These are phyloP conservation scores for Diaporthe velutina DNA, from an alignment of 2,329 filamentous ascomycete genomes.

Conservation along the genomic window DNA sequence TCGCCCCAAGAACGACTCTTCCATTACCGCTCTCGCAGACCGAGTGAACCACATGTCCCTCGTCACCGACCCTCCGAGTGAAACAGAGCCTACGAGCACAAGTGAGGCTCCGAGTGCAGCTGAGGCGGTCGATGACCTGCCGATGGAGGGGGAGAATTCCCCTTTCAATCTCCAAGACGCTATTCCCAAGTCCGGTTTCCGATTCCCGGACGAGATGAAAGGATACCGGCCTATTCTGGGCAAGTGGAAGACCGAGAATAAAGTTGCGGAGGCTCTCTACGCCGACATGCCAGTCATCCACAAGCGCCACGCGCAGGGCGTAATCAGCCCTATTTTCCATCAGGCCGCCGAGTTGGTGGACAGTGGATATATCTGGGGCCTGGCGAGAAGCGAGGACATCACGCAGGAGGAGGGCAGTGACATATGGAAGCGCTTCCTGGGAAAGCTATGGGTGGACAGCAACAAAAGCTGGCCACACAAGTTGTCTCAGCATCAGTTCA, in stretches of 20 bases:
- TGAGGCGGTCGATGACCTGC: too few species aligned
- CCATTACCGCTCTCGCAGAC: not conserved
- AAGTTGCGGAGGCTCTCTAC: not conserved
- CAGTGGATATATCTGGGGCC: not conserved
- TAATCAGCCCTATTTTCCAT: not conserved
- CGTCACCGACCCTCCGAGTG: too few species aligned
- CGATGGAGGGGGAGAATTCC: fast-evolving
- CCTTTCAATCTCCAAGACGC: not conserved
- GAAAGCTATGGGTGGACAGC: not conserved
- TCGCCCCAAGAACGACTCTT: not conserved
- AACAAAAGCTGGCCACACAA: not conserved
- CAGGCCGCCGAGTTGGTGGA: not conserved
- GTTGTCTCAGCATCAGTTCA: not conserved
- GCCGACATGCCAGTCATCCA: not conserved
- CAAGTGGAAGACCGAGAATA: not conserved
- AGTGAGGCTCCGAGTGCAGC: too few species aligned
- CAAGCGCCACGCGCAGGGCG: not conserved
- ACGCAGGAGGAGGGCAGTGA: not conserved
- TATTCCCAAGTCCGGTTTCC: not conserved
- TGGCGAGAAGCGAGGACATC: not conserved
- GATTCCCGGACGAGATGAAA: not conserved
- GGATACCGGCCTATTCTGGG: not conserved
- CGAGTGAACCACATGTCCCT: not conserved
- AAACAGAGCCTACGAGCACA: too few species aligned
- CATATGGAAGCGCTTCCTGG: not conserved